Percentiles rank a stretch among this genome's conserved stretches.
phyloP scores from a whole-genome alignment of 1,139 yeast species.

The Meyerozyma guilliermondii region DNA sequence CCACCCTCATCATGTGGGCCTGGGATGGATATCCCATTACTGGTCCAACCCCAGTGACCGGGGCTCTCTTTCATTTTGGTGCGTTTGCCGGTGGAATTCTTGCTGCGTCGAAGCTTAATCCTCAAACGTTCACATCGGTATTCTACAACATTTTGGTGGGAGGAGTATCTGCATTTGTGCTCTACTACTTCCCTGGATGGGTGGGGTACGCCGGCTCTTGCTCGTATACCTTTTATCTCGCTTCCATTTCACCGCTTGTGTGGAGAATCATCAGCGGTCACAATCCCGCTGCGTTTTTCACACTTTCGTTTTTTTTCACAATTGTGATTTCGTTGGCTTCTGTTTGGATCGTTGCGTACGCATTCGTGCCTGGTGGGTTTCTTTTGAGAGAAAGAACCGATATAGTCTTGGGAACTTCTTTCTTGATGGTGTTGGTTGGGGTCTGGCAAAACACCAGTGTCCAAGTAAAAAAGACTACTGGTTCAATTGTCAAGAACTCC shows the following conservation, averaged over 20 bases:
- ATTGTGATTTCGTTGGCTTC: constrained; percentile 66
- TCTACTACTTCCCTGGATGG: constrained; percentile 65
- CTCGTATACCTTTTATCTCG: constrained; percentile 56
- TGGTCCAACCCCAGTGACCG: constrained; percentile 90
- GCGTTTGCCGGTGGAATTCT: constrained; percentile 55
- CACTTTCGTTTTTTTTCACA: constrained; percentile 51
- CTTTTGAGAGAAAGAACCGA: constrained; percentile 84
- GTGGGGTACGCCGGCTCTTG: constrained; percentile 77
- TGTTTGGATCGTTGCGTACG: constrained; percentile 97
- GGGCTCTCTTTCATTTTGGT: constrained; percentile 65
- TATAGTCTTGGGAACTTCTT: constrained; percentile 47
- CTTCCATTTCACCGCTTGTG: constrained; percentile 59
- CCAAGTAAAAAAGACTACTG: constrained; percentile 17
- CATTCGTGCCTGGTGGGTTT: constrained; percentile 95
- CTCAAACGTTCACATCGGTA: constrained; percentile 21
- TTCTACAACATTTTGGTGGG: constrained; percentile 35
- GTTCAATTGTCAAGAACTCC: constrained; percentile 16
- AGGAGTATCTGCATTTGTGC: constrained; percentile 43
- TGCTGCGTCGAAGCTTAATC: constrained; percentile 19
- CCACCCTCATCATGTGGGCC: constrained; percentile 81
- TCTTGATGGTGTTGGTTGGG: constrained; percentile 42
- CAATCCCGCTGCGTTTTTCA: constrained; percentile 54
- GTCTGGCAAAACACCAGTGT: constrained; percentile 24
- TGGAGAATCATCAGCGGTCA: constrained; percentile 55
- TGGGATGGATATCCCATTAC: constrained; percentile 90